Evolutionary conservation across 2,329 filamentous ascomycete species (phyloP).

Genomic region (Claviceps sp.): DNA sequence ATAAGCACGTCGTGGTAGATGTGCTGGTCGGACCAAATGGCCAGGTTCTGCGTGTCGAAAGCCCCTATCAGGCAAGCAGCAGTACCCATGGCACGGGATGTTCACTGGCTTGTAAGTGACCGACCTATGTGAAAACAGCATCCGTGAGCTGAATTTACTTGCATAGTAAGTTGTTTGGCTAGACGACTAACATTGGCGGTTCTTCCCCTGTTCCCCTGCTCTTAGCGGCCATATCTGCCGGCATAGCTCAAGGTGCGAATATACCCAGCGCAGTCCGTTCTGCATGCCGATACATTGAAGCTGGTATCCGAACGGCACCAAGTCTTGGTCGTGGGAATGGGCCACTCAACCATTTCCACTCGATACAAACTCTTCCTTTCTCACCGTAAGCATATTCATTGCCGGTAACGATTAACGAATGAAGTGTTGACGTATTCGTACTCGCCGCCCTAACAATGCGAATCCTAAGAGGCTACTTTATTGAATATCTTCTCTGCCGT

Average conservation of each 20-base stretch:
- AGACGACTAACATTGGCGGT: background rate
- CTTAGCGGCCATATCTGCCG: conserved; percentile 60
- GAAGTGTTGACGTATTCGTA: background rate
- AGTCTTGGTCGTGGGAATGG: conserved; percentile 54
- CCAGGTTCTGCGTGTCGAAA: conserved; percentile 50
- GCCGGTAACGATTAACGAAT: background rate
- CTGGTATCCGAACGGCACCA: conserved; percentile 52
- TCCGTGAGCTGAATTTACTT: background rate
- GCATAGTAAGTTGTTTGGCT: background rate
- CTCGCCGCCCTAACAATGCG: background rate
- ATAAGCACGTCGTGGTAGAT: conserved; percentile 59
- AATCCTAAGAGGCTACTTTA: conserved; percentile 51
- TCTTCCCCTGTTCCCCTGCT: background rate
- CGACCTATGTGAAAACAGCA: background rate
- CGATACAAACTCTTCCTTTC: conserved; percentile 54
- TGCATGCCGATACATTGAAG: conserved; percentile 61
- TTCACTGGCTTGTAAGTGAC: conserved; percentile 65
- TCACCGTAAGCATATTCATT: conserved; percentile 33
- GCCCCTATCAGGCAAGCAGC: conserved; percentile 54
- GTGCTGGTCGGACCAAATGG: conserved; percentile 52
- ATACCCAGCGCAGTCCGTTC: conserved; percentile 48
- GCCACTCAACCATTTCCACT: conserved; percentile 70
- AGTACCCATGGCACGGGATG: conserved; percentile 95
- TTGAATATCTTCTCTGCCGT: conserved; percentile 69
- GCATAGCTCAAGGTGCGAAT: conserved; percentile 46